Evolutionary conservation across 179 eudicot species (phyloP).

Genomic region (Kewa caespitosa): DNA sequence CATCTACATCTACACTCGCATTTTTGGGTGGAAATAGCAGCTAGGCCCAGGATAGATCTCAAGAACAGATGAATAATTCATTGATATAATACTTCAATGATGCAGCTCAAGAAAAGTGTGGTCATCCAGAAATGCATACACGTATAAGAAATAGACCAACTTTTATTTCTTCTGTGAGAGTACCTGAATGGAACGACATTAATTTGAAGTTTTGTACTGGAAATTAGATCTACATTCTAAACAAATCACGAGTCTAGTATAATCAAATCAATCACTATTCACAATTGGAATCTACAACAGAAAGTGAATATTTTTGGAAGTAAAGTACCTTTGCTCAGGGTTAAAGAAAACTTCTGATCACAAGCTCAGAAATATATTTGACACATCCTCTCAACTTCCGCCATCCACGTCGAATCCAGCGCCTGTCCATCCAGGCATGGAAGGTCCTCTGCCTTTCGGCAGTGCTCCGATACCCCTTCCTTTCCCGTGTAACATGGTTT

Average conservation of each 20-base stretch:
- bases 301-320: constrained; percentile 2
- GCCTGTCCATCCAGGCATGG: constrained; percentile 86
- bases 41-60: neutral
- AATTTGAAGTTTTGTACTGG: neutral
- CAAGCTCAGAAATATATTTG: neutral
- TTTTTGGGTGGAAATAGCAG: neutral
- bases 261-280: constrained; percentile 24
- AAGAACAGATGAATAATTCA: neutral
- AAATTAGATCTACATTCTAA: neutral
- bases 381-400: constrained; percentile 39
- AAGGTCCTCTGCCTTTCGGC: constrained; percentile 71
- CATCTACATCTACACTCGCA: neutral
- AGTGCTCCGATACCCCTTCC: constrained; percentile 74
- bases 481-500: constrained; percentile 56
- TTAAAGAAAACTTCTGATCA: constrained; percentile 4
- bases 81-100: neutral
- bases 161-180: constrained; percentile 2
- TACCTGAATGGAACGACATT: neutral
- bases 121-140: neutral
- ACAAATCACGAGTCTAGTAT: constrained; percentile 11
- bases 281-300: constrained; percentile 24
- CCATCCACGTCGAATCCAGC: constrained; percentile 85
- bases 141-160: neutral
- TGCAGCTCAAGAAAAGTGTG: neutral
- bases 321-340: constrained; percentile 16